Percentiles rank a stretch among this genome's conserved stretches.
phyloP scores from a whole-genome alignment of 495 filamentous ascomycete species.

The Amniculicola lignicola region DNA sequence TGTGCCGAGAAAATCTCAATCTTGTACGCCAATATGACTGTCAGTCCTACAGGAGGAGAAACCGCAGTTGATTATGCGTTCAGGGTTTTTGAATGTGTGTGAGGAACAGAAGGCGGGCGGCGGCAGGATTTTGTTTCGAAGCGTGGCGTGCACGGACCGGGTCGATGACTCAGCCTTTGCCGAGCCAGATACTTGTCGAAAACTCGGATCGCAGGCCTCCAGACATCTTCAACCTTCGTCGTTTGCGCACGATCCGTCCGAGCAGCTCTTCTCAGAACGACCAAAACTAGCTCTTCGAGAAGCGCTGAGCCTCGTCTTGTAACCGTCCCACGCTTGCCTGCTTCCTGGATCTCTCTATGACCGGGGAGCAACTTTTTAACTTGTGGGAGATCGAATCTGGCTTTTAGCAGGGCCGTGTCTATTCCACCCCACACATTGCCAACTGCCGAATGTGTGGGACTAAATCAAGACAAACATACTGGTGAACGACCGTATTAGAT shows the following conservation, averaged over 20 bases:
- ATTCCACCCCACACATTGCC: conserved; percentile 36
- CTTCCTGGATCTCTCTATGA: conserved; percentile 32
- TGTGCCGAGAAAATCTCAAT: conserved; percentile 28
- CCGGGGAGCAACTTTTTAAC: conserved; percentile 30
- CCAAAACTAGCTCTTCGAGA: neutral
- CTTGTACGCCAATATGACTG: conserved; percentile 43
- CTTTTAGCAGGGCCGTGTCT: conserved; percentile 39
- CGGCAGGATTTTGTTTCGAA: conserved; percentile 4
- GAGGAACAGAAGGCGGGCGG: conserved; percentile 15
- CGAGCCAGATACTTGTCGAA: no score
- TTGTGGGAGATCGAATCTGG: conserved; percentile 36
- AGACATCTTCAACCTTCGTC: neutral
- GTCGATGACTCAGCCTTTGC: no score
- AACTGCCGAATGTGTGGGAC: conserved; percentile 23
- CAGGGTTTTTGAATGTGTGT: conserved; percentile 38
- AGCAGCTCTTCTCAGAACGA: neutral
- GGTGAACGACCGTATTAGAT: no score
- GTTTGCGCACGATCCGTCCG: no score
- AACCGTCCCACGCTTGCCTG: conserved; percentile 35
- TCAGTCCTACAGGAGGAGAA: conserved; percentile 31
- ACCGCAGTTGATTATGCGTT: conserved; percentile 42
- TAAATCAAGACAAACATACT: conserved; percentile 35
- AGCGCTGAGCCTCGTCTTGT: neutral
- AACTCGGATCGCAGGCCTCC: no score
- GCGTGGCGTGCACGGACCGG: no score